Conservation (phyloP, 352 stramenopile species). For the Phytophthora tubulina region DNA sequence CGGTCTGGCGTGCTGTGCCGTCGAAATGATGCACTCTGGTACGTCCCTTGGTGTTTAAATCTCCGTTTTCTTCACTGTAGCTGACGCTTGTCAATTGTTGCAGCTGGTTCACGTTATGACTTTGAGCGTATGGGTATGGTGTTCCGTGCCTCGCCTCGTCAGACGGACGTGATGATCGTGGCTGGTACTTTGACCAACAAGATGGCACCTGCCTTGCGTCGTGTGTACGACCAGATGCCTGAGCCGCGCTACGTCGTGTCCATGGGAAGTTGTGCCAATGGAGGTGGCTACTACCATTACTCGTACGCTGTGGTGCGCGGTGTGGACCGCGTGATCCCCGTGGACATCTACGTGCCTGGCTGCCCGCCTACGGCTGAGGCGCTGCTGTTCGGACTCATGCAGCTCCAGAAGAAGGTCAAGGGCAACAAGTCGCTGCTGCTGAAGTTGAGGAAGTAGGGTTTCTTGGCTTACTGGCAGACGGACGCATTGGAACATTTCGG, state of each 20-base stretch:
- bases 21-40: slow-evolving; percentile 99
- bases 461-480: slow-evolving; percentile 10
- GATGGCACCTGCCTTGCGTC: slow-evolving; percentile 98
- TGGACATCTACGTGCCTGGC: slow-evolving; percentile 99
- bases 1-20: slow-evolving; percentile 98
- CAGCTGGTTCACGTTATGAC: slow-evolving; percentile 93
- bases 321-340: slow-evolving; percentile 97
- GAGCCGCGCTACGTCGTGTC: slow-evolving; percentile 98
- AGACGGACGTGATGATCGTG: slow-evolving; percentile 99
- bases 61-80: background rate
- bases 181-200: slow-evolving; percentile 99
- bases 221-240: slow-evolving; percentile 99
- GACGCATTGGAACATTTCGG: background rate
- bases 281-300: slow-evolving; percentile 95
- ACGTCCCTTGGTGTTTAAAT: slow-evolving; percentile 34
- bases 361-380: slow-evolving; percentile 99
- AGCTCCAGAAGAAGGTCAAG: slow-evolving; percentile 99
- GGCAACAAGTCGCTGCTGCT: slow-evolving; percentile 97
- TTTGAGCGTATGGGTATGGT: slow-evolving; percentile 99
- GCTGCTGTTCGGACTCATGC: slow-evolving; percentile 98
- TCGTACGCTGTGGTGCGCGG: slow-evolving; percentile 98
- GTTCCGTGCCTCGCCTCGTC: slow-evolving; percentile 95
- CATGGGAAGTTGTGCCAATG: slow-evolving; percentile 99
- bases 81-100: background rate
- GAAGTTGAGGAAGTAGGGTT: slow-evolving; percentile 95